A percentile compares a stretch with the other conserved stretches of the same genome.
Conservation (phyloP, 2,329 filamentous ascomycete genomes). For the Westerdykella sp. region DNA sequence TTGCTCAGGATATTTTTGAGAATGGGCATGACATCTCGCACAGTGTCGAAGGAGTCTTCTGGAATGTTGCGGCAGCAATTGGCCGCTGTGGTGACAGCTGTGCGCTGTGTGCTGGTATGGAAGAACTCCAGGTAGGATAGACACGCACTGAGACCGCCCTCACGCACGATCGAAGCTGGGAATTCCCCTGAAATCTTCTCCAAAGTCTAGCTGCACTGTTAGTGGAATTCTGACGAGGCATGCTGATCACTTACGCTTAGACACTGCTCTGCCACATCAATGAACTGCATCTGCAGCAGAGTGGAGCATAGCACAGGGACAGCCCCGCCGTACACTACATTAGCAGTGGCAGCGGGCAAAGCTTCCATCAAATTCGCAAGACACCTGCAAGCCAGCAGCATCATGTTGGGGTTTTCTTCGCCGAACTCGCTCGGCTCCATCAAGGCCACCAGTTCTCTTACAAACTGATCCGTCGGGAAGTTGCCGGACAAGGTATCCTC, state of each 20-base stretch:
- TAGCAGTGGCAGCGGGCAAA: slow-evolving; percentile 82
- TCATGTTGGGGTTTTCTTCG: slow-evolving; percentile 92
- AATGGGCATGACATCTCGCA: slow-evolving; percentile 94
- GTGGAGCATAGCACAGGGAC: slow-evolving; percentile 94
- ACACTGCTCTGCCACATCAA: slow-evolving; percentile 94
- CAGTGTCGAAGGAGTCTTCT: slow-evolving; percentile 84
- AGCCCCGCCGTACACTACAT: slow-evolving; percentile 94
- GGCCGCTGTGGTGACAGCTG: slow-evolving; percentile 91
- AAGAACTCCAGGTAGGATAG: slow-evolving; percentile 96
- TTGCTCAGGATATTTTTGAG: slow-evolving; percentile 83
- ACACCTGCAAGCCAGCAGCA: slow-evolving; percentile 92
- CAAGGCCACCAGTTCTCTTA: slow-evolving; percentile 84
- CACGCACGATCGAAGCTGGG: slow-evolving; percentile 87
- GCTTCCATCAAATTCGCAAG: slow-evolving; percentile 98
- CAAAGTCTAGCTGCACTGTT: slow-evolving; percentile 53
- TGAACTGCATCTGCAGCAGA: slow-evolving; percentile 90
- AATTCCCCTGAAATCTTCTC: slow-evolving; percentile 98
- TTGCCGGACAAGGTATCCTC: slow-evolving; percentile 94
- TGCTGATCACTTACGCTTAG: slow-evolving; percentile 56
- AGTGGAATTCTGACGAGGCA: slow-evolving; percentile 1
- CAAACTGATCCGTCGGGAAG: slow-evolving; percentile 88
- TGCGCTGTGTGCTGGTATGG: slow-evolving; percentile 90
- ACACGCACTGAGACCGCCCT: slow-evolving; percentile 93
- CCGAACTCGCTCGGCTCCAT: slow-evolving; percentile 87
- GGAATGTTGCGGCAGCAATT: slow-evolving; percentile 98